Evolutionary conservation across 106 monocot genomes (phyloP).

Genomic region (Gastrodia elata): DNA sequence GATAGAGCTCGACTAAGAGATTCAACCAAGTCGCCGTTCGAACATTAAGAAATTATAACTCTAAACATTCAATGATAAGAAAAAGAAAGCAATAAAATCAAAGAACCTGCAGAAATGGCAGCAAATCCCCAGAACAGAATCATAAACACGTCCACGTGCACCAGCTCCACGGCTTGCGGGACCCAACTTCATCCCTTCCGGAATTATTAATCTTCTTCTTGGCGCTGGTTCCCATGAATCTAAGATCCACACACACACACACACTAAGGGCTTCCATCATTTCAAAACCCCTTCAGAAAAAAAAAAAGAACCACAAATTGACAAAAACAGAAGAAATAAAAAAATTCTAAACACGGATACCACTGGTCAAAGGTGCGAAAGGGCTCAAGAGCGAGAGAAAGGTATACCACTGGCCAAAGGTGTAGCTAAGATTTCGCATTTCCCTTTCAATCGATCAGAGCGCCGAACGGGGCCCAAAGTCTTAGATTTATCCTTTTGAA

Average conservation of each 20-base stretch:
- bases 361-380: background rate
- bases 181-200: conserved; percentile 11
- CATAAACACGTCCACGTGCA: conserved; percentile 43
- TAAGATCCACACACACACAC: background rate
- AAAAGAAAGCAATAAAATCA: background rate
- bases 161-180: conserved; percentile 27
- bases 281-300: background rate
- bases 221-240: background rate
- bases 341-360: background rate
- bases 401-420: background rate
- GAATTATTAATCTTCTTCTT: background rate
- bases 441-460: conserved; percentile 26
- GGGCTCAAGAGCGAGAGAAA: background rate
- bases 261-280: background rate
- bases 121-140: conserved; percentile 49
- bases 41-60: too few species aligned
- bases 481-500: background rate
- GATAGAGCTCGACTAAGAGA: too few species aligned
- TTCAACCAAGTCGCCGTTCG: too few species aligned
- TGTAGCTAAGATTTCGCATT: background rate
- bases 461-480: conserved; percentile 10
- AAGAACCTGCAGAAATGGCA: conserved; percentile 67
- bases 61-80: too few species aligned
- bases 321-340: background rate
- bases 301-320: background rate